Conservation (phyloP, 352 stramenopile species). For the Phytophthora citrophthora region DNA sequence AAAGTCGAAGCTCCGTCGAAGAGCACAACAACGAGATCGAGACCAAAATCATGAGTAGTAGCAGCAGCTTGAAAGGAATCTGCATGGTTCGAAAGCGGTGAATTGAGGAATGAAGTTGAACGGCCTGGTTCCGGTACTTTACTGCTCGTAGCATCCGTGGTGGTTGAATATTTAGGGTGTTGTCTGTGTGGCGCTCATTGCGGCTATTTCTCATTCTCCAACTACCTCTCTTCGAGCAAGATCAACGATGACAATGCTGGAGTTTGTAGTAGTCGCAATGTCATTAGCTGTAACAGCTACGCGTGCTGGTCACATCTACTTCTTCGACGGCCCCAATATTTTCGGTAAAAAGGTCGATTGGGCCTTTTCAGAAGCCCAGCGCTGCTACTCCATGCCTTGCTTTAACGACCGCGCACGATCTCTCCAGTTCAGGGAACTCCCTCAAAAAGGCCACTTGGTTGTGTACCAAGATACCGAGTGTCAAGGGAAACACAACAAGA, state of each 20-base stretch:
- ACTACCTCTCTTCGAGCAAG: neutral
- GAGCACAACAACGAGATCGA: constrained; percentile 1
- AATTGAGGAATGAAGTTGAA: neutral
- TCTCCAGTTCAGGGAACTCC: constrained; percentile 16
- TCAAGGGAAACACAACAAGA: constrained; percentile 19
- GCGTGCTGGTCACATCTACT: constrained; percentile 12
- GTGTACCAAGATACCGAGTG: constrained; percentile 17
- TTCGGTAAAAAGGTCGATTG: constrained; percentile 9
- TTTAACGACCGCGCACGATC: constrained; percentile 24
- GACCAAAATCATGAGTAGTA: neutral
- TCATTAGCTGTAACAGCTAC: neutral
- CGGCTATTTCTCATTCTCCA: neutral
- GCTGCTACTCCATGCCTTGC: constrained; percentile 23
- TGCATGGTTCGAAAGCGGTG: neutral
- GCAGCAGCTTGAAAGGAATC: neutral
- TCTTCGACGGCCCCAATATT: constrained; percentile 8
- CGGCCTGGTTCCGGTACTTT: too few relatives aligned
- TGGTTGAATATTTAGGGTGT: too few relatives aligned
- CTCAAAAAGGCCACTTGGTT: constrained; percentile 9
- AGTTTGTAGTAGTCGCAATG: neutral
- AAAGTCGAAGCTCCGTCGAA: constrained; percentile 18
- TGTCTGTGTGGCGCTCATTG: neutral
- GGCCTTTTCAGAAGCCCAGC: constrained; percentile 15
- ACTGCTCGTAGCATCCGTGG: too few relatives aligned
- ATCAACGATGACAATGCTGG: neutral